These are phyloP conservation scores for Inosperma sp. DNA, from an alignment of 768 basidiomycete genomes.

Conservation along the genomic window DNA sequence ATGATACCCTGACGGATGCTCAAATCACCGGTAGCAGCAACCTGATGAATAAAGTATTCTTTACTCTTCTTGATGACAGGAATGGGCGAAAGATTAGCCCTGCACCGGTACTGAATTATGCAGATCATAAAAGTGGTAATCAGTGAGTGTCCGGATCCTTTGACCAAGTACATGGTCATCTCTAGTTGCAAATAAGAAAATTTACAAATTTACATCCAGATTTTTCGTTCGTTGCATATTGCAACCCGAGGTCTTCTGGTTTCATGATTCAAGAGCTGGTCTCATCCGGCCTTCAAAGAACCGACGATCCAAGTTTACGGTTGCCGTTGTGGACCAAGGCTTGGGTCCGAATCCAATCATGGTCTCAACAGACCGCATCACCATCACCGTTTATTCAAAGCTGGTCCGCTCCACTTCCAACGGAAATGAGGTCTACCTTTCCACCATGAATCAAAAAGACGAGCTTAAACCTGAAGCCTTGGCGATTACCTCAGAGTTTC, in stretches of 20 bases:
- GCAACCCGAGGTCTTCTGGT: conserved; percentile 3
- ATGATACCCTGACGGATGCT: conserved; percentile 3
- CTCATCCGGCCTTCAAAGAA: not conserved
- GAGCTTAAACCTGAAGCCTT: no score
- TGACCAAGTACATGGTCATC: not conserved
- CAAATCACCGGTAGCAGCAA: not conserved
- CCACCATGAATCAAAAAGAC: no score
- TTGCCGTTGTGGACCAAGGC: not conserved
- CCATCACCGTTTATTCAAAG: not conserved
- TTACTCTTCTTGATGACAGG: conserved; percentile 16
- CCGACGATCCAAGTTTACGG: conserved; percentile 2
- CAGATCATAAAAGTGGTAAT: conserved; percentile 3
- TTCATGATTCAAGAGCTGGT: not conserved
- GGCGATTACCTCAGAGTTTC: no score
- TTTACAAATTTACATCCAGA: not conserved
- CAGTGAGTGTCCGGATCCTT: not conserved
- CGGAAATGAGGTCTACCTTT: no score
- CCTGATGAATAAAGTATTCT: conserved; percentile 13
- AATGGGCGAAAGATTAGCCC: conserved; percentile 12
- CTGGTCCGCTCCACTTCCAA: no score
- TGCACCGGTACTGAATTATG: not conserved
- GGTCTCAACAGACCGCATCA: not conserved
- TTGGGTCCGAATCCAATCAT: not conserved
- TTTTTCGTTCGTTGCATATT: conserved; percentile 6
- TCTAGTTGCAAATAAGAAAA: no score